Evolutionary conservation across 805 yeast genomes (phyloP).

Genomic region (Monosporozyma aerobia): DNA sequence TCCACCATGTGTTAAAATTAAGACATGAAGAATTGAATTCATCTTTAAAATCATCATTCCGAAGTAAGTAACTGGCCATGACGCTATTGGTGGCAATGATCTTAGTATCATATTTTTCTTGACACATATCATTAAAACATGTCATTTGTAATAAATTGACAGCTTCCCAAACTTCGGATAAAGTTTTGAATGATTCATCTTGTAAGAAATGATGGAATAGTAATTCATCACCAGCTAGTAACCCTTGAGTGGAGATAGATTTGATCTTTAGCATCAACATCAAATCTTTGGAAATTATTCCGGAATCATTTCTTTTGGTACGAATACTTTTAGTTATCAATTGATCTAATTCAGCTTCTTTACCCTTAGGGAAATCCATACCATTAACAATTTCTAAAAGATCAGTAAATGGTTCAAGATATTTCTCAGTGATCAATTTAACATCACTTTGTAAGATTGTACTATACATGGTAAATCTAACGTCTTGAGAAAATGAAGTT

Average conservation of each 20-base stretch:
- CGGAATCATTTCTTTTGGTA: slow-evolving; percentile 10
- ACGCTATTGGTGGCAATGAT: slow-evolving; percentile 27
- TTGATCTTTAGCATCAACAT: slow-evolving; percentile 27
- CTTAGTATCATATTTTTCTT: slow-evolving; percentile 24
- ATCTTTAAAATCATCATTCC: slow-evolving; percentile 25
- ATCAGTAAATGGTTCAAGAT: slow-evolving; percentile 34
- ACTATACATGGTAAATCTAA: slow-evolving; percentile 17
- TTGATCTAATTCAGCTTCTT: slow-evolving; percentile 24
- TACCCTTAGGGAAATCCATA: slow-evolving; percentile 27
- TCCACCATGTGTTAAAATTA: slow-evolving; percentile 28
- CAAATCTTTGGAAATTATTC: slow-evolving; percentile 17
- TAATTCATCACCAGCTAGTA: slow-evolving; percentile 30
- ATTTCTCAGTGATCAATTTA: slow-evolving; percentile 17
- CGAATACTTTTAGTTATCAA: slow-evolving; percentile 14
- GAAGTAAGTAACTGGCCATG: slow-evolving; percentile 25
- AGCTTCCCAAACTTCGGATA: slow-evolving; percentile 26
- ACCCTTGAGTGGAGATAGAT: slow-evolving; percentile 30
- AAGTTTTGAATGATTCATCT: slow-evolving; percentile 13
- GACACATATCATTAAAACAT: slow-evolving; percentile 24
- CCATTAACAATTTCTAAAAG: slow-evolving; percentile 23
- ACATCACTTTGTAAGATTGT: slow-evolving; percentile 19
- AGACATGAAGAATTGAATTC: slow-evolving; percentile 26
- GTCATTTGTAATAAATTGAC: slow-evolving; percentile 26
- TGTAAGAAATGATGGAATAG: slow-evolving; percentile 27
- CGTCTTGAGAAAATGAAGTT: slow-evolving; percentile 19